A percentile compares a stretch with the other conserved stretches of the same genome.
Evolutionary conservation across 306 rosid genomes (phyloP).

Genomic region (Cicer bijugum): DNA sequence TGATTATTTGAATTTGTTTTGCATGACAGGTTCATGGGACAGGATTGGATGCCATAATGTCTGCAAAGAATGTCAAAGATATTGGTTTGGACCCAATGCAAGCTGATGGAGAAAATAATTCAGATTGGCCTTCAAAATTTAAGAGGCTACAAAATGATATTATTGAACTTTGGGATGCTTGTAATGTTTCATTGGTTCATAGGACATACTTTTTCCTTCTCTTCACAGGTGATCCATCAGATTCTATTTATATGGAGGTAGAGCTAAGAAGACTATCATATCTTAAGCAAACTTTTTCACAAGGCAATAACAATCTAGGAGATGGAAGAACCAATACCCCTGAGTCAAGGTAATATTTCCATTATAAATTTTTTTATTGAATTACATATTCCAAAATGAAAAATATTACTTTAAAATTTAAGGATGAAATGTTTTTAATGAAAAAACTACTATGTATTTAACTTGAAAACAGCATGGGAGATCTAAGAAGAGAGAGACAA

Average conservation of each 20-base stretch:
- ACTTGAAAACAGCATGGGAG: constrained; percentile 57
- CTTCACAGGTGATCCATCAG: constrained; percentile 78
- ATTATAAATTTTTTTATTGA: not conserved
- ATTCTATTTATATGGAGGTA: constrained; percentile 87
- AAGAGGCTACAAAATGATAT: constrained; percentile 77
- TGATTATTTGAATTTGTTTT: not conserved
- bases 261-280: constrained; percentile 81
- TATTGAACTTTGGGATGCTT: constrained; percentile 81
- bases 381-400: not conserved
- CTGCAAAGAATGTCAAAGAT: constrained; percentile 63
- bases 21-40: constrained; percentile 55
- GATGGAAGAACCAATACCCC: constrained; percentile 65
- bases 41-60: constrained; percentile 40
- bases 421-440: too few relatives aligned
- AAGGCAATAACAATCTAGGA: constrained; percentile 58
- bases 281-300: constrained; percentile 65
- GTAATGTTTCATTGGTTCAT: constrained; percentile 86
- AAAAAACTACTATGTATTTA: constrained; percentile 14
- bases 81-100: constrained; percentile 76
- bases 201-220: constrained; percentile 92
- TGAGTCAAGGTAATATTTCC: constrained; percentile 62
- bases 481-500: constrained; percentile 76
- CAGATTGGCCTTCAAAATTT: constrained; percentile 84
- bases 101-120: constrained; percentile 54
- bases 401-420: not conserved